These are phyloP conservation scores for Hymenoscyphus linearis DNA, from an alignment of 2,329 filamentous ascomycete genomes.

Conservation along the genomic window DNA sequence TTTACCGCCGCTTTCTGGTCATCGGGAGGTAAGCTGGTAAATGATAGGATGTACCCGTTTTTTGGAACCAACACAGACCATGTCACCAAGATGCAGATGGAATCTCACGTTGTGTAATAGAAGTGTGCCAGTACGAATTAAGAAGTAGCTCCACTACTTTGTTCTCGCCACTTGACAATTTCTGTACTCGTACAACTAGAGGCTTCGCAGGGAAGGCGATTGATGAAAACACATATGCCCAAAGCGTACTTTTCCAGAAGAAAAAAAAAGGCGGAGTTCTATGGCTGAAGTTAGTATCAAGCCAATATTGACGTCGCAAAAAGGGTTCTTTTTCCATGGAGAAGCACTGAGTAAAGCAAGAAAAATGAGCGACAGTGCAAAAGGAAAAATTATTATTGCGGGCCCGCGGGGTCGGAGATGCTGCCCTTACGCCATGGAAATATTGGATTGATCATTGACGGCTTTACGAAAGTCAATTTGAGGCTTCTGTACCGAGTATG, in stretches of 20 bases:
- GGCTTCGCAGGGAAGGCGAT: background rate
- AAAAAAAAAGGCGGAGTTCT: background rate
- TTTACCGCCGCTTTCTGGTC: too few relatives aligned
- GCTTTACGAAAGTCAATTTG: background rate
- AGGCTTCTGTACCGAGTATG: background rate
- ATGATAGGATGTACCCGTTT: background rate
- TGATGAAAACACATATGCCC: background rate
- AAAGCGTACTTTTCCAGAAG: background rate
- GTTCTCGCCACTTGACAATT: background rate
- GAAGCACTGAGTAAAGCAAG: background rate
- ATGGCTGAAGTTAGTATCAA: background rate
- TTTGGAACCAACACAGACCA: slow-evolving; percentile 1
- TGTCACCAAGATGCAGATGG: background rate
- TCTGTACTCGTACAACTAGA: background rate
- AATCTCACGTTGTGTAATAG: background rate
- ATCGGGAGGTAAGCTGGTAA: background rate
- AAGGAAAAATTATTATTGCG: background rate
- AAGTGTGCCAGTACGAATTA: background rate
- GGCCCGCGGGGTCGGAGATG: background rate
- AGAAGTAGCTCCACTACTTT: background rate
- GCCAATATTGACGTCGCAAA: background rate
- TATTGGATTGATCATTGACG: background rate
- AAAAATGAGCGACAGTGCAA: background rate
- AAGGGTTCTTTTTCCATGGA: background rate
- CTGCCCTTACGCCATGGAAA: background rate